Percentiles rank a stretch among this genome's conserved stretches.
phyloP scores from a whole-genome alignment of 345 rosid genomes.

The Anacardium occidentale region DNA sequence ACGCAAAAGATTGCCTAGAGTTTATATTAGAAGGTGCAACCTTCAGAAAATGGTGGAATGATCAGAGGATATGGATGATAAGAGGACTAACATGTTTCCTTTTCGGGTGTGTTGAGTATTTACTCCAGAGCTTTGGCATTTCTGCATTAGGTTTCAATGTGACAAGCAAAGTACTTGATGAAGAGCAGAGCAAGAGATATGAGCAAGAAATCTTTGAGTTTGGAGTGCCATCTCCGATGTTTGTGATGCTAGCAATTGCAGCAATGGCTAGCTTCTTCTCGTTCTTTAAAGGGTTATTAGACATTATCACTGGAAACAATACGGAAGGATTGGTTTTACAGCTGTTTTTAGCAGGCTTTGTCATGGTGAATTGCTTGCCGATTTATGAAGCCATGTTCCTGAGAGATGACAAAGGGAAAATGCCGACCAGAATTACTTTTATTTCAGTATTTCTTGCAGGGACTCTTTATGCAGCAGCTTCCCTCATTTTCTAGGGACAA shows the following conservation, averaged over 20 bases:
- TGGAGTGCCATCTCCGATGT: conserved; percentile 53
- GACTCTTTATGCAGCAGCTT: conserved; percentile 29
- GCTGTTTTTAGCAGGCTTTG: conserved; percentile 42
- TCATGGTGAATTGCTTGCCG: conserved; percentile 49
- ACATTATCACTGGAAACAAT: conserved; percentile 5
- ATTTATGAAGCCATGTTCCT: conserved; percentile 57
- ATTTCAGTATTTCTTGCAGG: conserved; percentile 30
- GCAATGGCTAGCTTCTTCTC: conserved; percentile 54
- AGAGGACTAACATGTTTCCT: conserved; percentile 44
- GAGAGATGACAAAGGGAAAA: conserved; percentile 56
- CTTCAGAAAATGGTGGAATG: conserved; percentile 68
- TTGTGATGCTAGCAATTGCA: conserved; percentile 37
- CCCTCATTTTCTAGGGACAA: conserved; percentile 28
- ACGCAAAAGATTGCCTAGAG: conserved; percentile 46
- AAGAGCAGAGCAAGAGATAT: conserved; percentile 53
- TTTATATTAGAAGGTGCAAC: conserved; percentile 45
- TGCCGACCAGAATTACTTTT: conserved; percentile 35
- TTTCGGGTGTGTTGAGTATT: conserved; percentile 44
- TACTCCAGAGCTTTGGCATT: conserved; percentile 45
- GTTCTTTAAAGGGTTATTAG: conserved; percentile 30
- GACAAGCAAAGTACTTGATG: conserved; percentile 54
- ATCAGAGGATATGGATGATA: conserved; percentile 58
- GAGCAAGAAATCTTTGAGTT: conserved; percentile 60
- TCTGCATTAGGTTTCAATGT: conserved; percentile 47
- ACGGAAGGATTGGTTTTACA: conserved; percentile 36